These are phyloP conservation scores for Pelargonium myrrhifolium DNA, from an alignment of 441 rosid species.

Conservation along the genomic window DNA sequence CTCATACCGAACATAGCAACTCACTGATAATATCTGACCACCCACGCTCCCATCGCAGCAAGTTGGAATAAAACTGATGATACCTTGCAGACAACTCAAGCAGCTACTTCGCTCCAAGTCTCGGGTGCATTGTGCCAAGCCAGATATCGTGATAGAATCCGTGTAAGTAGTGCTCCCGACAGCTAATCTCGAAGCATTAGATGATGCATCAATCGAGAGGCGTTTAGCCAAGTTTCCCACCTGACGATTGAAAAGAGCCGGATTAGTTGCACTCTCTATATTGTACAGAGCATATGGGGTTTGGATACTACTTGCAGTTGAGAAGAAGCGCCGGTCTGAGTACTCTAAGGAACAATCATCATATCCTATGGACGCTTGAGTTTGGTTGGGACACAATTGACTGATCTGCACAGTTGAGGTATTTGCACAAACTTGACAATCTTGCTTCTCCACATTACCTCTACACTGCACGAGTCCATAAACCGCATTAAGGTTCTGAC, in stretches of 20 bases:
- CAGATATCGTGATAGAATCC: constrained; percentile 15
- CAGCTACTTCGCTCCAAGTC: constrained; percentile 22
- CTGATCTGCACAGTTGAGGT: constrained; percentile 10
- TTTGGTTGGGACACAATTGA: constrained; percentile 21
- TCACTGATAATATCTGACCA: constrained; percentile 15
- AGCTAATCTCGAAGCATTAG: constrained; percentile 21
- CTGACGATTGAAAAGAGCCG: constrained; percentile 10
- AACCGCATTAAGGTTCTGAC: constrained; percentile 14
- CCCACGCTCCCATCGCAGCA: constrained; percentile 10
- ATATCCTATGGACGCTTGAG: constrained; percentile 17
- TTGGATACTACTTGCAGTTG: background rate
- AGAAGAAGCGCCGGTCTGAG: constrained; percentile 21
- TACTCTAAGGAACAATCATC: constrained; percentile 20
- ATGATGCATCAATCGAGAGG: constrained; percentile 18
- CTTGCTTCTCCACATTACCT: constrained; percentile 14
- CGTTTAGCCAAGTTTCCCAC: constrained; percentile 12
- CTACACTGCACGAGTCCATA: constrained; percentile 26
- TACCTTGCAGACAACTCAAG: constrained; percentile 21
- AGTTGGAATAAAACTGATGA: constrained; percentile 9
- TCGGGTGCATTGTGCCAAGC: constrained; percentile 27
- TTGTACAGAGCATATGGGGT: background rate
- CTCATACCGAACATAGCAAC: constrained; percentile 30
- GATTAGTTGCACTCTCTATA: background rate
- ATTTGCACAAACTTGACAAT: constrained; percentile 22
- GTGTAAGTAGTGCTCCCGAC: constrained; percentile 14